Evolutionary conservation across 305 asterid species (phyloP), one percentile per base, ranked within the genome.

Genomic region (Andrographis paniculata): DNA sequence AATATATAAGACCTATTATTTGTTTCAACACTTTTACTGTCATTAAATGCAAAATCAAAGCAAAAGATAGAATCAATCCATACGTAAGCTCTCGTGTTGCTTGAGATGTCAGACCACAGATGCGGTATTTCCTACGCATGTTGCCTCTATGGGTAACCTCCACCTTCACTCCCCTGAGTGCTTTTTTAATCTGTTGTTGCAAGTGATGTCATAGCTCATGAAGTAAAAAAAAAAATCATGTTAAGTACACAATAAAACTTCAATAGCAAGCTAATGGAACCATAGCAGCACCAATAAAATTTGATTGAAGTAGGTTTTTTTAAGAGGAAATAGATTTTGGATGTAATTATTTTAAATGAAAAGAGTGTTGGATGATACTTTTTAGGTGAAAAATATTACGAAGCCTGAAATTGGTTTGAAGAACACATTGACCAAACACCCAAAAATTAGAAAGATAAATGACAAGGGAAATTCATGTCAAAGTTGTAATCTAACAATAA

Each of bases 81-180:
- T 66, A 87, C 96, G 93, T 80, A 12, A 87, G 71, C 50, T 87
- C 94, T 17, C 89, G 70, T 12, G 96, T 87, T 49, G 89, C 87
- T 58, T 80, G 96, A 5, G 94, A 66, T 14, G 94, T 87, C 70
- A 87, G 64, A 46, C 93, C 93, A 67, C 83, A 76, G 50, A 87
- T 83, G 19, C 94, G 80, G 42, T 87, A 83, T 50, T 79, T 86
- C 56, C 96, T 65, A 16, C 96, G 80, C 89, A 86, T 86, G 63
- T 86, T 83, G 23, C 96, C 94, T n/a, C 94, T 76, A 61, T 77
- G 94, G 38, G 94, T 83, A 46, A 87, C 96, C 68, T 83, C 96
- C 51, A 87, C 96, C 76, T 72, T 83, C 31, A 87, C 94, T 46
- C 94, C 96, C 64, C 96, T 72, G 19, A 86, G 74, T 12, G 96